phyloP scores from a whole-genome alignment of 2,329 filamentous ascomycete species.

The Emergomyces orientalis region DNA sequence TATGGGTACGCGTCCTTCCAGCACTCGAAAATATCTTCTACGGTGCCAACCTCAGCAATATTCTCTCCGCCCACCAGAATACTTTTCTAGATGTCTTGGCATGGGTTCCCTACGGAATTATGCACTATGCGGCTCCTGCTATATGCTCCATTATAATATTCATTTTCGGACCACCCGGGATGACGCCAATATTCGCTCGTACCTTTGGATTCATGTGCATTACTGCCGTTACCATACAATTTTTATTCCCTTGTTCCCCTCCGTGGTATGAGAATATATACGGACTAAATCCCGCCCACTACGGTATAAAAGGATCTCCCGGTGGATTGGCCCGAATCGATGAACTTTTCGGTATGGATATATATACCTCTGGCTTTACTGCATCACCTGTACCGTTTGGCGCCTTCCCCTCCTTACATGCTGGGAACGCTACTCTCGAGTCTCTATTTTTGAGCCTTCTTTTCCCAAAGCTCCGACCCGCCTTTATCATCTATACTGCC shows the following conservation, averaged over 20 bases:
- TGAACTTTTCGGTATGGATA: slow-evolving; percentile 76
- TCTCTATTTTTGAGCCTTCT: slow-evolving; percentile 87
- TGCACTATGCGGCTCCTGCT: slow-evolving; percentile 79
- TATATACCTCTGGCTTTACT: slow-evolving; percentile 88
- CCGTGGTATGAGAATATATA: slow-evolving; percentile 96
- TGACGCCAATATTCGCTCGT: slow-evolving; percentile 72
- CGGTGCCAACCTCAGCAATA: slow-evolving; percentile 90
- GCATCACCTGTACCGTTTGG: slow-evolving; percentile 88
- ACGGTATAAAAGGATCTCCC: slow-evolving; percentile 80
- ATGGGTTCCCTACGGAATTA: slow-evolving; percentile 86
- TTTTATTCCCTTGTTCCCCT: slow-evolving; percentile 85
- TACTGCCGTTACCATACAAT: slow-evolving; percentile 74
- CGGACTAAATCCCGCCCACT: slow-evolving; percentile 81
- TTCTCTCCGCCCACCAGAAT: slow-evolving; percentile 81
- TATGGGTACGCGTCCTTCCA: slow-evolving; percentile 90
- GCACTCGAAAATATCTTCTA: slow-evolving; percentile 95
- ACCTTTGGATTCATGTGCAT: slow-evolving; percentile 91
- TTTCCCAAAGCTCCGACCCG: slow-evolving; percentile 70
- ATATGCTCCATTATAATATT: slow-evolving; percentile 73
- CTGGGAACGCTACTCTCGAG: slow-evolving; percentile 78
- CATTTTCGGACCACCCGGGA: slow-evolving; percentile 78
- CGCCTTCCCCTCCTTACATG: slow-evolving; percentile 88
- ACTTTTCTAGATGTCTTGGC: slow-evolving; percentile 76
- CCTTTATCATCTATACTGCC: slow-evolving; percentile 74
- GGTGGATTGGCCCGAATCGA: slow-evolving; percentile 85